These are phyloP conservation scores for Trametes cubensis DNA, from an alignment of 768 basidiomycete genomes.

Conservation along the genomic window DNA sequence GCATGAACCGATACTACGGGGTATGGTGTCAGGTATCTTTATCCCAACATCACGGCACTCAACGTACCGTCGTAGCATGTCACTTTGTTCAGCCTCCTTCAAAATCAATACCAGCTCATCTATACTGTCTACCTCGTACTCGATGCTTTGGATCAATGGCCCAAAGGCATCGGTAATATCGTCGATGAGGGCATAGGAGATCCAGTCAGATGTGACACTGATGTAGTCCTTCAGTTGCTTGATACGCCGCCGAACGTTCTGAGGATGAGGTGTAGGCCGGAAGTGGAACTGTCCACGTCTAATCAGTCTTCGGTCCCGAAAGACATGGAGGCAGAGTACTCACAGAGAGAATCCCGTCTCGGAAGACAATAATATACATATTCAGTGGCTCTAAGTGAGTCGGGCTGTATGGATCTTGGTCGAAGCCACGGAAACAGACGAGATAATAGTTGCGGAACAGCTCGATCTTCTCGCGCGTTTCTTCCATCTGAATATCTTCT, in stretches of 20 bases:
- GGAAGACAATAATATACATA: slow-evolving; percentile 99
- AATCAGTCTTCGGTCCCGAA: slow-evolving; percentile 21
- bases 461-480: slow-evolving; percentile 99
- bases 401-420: slow-evolving; percentile 96
- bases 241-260: slow-evolving; percentile 96
- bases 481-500: slow-evolving; percentile 99
- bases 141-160: slow-evolving; percentile 96
- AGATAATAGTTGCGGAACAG: slow-evolving; percentile 98
- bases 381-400: slow-evolving; percentile 97
- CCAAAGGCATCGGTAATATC: slow-evolving; percentile 99
- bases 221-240: slow-evolving; percentile 99
- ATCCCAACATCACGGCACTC: neutral
- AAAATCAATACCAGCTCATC: slow-evolving; percentile 97
- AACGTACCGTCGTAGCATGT: slow-evolving; percentile 82
- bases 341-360: slow-evolving; percentile 94
- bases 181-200: slow-evolving; percentile 98
- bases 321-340: slow-evolving; percentile 34
- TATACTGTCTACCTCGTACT: slow-evolving; percentile 99
- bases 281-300: slow-evolving; percentile 79
- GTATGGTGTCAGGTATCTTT: neutral
- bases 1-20: slow-evolving; percentile 85
- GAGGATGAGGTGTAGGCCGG: slow-evolving; percentile 94
- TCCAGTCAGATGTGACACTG: slow-evolving; percentile 98
- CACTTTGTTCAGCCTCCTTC: slow-evolving; percentile 94
- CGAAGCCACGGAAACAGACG: slow-evolving; percentile 98